These are phyloP conservation scores for Rhizopus stolonifer DNA, from an alignment of 371 early-diverging fungal genomes.

Conservation along the genomic window DNA sequence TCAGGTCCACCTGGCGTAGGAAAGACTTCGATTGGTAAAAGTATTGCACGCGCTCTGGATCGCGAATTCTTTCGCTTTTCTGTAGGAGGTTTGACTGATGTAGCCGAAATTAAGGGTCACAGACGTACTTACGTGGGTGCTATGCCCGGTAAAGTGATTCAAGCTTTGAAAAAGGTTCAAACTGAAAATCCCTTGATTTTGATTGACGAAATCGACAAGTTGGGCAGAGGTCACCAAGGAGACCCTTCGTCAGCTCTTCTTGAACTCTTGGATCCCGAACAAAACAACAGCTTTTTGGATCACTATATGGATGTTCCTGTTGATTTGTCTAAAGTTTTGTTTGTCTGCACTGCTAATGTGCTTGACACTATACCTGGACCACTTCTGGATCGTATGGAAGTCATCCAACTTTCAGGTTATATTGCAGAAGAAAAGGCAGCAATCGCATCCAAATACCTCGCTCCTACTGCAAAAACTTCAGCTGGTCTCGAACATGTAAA, in stretches of 20 bases:
- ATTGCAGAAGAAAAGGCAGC: constrained; percentile 95
- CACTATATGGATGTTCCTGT: constrained; percentile 98
- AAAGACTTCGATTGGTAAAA: constrained; percentile 97
- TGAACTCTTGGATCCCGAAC: constrained; percentile 96
- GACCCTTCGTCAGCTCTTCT: constrained; percentile 96
- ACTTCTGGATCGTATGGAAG: constrained; percentile 96
- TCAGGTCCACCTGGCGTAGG: constrained; percentile 98
- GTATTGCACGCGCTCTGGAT: constrained; percentile 91
- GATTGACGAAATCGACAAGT: constrained; percentile 98
- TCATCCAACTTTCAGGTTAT: constrained; percentile 94
- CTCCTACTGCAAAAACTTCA: constrained; percentile 78
- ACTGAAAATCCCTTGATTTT: constrained; percentile 95
- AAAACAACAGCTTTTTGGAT: constrained; percentile 94
- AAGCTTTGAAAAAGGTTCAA: constrained; percentile 96
- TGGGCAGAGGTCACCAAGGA: constrained; percentile 95
- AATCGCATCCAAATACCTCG: constrained; percentile 90
- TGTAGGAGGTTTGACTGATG: constrained; percentile 96
- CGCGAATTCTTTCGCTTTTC: constrained; percentile 95
- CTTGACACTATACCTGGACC: constrained; percentile 96
- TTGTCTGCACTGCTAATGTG: constrained; percentile 97
- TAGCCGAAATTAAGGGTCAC: constrained; percentile 98
- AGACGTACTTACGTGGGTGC: constrained; percentile 98
- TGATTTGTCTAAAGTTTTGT: constrained; percentile 93
- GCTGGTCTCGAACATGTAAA: constrained; percentile 78
- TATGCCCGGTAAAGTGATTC: constrained; percentile 99